These are phyloP conservation scores for Boletellus sp. DNA, from an alignment of 1,284 basidiomycete species.

Conservation along the genomic window DNA sequence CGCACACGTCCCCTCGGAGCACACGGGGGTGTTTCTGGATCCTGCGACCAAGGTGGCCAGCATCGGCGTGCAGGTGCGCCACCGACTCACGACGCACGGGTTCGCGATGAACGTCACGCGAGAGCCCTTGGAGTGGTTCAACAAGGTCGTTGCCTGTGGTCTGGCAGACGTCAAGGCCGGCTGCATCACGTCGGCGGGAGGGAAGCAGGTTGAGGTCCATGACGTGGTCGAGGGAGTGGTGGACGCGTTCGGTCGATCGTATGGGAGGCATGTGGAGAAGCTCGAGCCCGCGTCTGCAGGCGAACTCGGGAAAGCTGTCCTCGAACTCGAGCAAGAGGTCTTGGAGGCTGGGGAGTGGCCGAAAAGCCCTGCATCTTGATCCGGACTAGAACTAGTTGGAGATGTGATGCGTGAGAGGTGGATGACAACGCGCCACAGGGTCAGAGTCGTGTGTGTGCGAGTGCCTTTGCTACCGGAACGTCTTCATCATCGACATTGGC, in stretches of 20 bases:
- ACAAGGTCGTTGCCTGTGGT: conserved; percentile 89
- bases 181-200: conserved; percentile 50
- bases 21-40: conserved; percentile 78
- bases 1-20: conserved; percentile 50
- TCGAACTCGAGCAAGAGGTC: conserved; percentile 41
- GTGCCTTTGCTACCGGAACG: too few relatives aligned
- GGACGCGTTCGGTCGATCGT: conserved; percentile 48
- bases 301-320: conserved; percentile 52
- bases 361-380: conserved; percentile 9
- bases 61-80: conserved; percentile 95
- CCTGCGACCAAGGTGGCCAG: conserved; percentile 79
- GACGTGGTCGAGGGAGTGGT: conserved; percentile 54
- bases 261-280: conserved; percentile 52
- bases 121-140: conserved; percentile 82
- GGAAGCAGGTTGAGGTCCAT: conserved; percentile 39
- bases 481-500: too few relatives aligned
- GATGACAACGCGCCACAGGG: too few relatives aligned
- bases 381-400: too few relatives aligned
- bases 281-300: conserved; percentile 46
- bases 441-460: too few relatives aligned
- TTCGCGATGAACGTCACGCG: conserved; percentile 90
- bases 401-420: too few relatives aligned
- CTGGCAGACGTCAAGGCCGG: conserved; percentile 81
- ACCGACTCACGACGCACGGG: conserved; percentile 91
- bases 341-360: conserved; percentile 22